Conservation (phyloP, 148 eudicot genomes). For the Euryodendron excelsum region DNA sequence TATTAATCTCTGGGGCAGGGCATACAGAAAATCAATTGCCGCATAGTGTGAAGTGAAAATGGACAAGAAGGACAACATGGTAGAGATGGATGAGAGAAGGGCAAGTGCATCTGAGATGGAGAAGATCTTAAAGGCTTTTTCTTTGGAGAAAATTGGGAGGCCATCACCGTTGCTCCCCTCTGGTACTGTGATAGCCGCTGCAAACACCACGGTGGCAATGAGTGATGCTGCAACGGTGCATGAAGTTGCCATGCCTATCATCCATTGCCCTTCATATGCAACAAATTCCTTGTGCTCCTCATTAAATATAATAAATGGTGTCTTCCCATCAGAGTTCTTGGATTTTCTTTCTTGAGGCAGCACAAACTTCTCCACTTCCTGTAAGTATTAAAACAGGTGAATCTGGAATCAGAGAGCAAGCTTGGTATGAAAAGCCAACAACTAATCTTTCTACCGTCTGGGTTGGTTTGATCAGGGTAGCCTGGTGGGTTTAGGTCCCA, state of each 20-base stretch:
- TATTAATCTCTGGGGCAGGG: not conserved
- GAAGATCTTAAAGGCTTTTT: not conserved
- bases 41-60: not conserved
- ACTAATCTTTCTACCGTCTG: no score
- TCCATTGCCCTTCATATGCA: not conserved
- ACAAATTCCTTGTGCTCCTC: not conserved
- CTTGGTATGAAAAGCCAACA: no score
- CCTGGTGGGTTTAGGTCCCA: no score
- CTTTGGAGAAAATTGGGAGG: not conserved
- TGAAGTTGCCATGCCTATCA: constrained; percentile 1
- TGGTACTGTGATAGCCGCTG: not conserved
- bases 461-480: no score
- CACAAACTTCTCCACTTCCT: not conserved
- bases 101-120: not conserved
- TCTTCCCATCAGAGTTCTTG: not conserved
- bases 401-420: not conserved
- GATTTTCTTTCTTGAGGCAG: not conserved
- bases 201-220: not conserved
- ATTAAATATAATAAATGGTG: not conserved
- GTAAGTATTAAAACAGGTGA: not conserved
- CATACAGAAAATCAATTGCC: not conserved
- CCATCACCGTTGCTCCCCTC: not conserved
- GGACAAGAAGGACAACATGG: not conserved
- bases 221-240: not conserved
- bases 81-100: not conserved